Evolutionary conservation across 2,329 filamentous ascomycete species (phyloP).

Genomic region (Leptographium lundbergii): DNA sequence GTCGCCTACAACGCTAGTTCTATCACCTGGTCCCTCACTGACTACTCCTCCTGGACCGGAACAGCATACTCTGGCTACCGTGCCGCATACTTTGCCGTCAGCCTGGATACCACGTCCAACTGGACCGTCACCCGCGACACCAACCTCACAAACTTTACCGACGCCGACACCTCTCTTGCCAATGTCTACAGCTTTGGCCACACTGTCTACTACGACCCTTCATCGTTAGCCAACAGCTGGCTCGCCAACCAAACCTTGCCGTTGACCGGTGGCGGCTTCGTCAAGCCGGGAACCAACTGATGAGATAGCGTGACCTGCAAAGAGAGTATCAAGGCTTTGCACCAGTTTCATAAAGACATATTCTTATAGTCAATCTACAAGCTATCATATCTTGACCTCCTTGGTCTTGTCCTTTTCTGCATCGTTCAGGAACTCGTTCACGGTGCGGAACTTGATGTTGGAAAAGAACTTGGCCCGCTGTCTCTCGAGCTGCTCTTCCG

Average conservation of each 20-base stretch:
- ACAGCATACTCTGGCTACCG: background rate
- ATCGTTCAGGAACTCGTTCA: background rate
- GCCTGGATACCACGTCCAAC: background rate
- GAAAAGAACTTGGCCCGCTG: conserved; percentile 1
- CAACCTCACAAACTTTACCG: conserved; percentile 3
- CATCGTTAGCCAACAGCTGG: background rate
- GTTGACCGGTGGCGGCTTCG: background rate
- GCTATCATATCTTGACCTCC: background rate
- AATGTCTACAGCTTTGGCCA: conserved; percentile 5
- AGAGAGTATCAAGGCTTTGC: too few species aligned
- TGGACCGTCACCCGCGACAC: conserved; percentile 1
- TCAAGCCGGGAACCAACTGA: background rate
- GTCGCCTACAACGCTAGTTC: conserved; percentile 6
- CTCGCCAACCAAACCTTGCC: background rate
- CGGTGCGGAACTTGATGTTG: background rate
- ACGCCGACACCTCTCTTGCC: background rate
- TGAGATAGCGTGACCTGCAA: too few species aligned
- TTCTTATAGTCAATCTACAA: too few species aligned
- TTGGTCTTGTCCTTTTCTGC: background rate
- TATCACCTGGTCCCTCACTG: conserved; percentile 1
- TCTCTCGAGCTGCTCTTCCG: background rate
- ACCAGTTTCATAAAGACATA: too few species aligned
- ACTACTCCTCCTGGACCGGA: conserved; percentile 3
- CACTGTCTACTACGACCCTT: conserved; percentile 3
- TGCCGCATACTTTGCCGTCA: background rate